Evolutionary conservation across 2,329 filamentous ascomycete species (phyloP), one percentile per base, ranked within the genome.

Genomic region (Eutypella sp.): DNA sequence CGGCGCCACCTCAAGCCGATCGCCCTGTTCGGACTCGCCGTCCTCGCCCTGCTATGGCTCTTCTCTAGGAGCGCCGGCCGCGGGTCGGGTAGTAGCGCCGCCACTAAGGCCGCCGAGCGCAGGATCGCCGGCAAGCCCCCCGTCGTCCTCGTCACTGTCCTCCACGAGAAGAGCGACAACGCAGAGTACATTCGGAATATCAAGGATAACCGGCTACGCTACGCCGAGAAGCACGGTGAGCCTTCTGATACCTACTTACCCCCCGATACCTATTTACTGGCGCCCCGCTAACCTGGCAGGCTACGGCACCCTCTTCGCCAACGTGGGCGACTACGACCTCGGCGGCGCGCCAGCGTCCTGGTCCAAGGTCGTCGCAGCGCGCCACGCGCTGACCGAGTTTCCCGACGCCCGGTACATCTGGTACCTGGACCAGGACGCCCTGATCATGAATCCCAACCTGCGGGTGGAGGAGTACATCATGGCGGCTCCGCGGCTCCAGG

Each of bases 171-270:
- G 42, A 72, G 68, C 33, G 80, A 85, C 57, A 82, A 81, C 59
- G 71, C 79, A 27, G 74, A 73, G 36, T 95, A 92, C 67, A 73
- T 85, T 45, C 74, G 85, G 47, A 81, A 81, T 57, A 80, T 99
- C 51, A 85, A 82, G 63, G 80, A 87, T 56, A 99, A 99, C 66
- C 76, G 93, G 57, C 76, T 85, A 60, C 78, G 86, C 51, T 99
- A 97, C 68, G 93, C 92, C 7, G 78, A 80, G 53, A 84, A 81
- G 62, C 90, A 97, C 70, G 92, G 91, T 95, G 78, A 52, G n/a
- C n/a, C n/a, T n/a, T n/a, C n/a, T n/a, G n/a, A n/a, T n/a, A n/a
- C n/a, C n/a, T n/a, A n/a, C n/a, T n/a, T n/a, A n/a, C n/a, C n/a
- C n/a, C n/a, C n/a, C n/a, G n/a, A n/a, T 4, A 33, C 29, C 5